These are phyloP conservation scores for Chenopodium berlandieri DNA, from an alignment of 148 eudicot genomes.

Conservation along the genomic window DNA sequence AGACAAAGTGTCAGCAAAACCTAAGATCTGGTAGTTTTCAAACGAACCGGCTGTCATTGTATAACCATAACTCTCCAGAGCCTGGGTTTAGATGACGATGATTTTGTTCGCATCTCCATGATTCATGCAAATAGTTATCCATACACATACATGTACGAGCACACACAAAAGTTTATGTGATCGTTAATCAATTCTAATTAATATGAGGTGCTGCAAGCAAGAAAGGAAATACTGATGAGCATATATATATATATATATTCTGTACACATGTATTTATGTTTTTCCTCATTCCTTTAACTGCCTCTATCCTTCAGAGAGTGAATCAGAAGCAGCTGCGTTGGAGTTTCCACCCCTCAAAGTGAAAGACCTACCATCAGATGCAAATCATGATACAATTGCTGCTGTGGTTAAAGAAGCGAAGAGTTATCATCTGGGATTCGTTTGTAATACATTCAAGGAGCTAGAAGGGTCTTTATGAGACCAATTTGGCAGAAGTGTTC, in stretches of 20 bases:
- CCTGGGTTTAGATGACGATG: too few relatives aligned
- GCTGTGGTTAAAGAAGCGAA: constrained; percentile 31
- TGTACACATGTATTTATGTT: not conserved
- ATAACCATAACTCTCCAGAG: too few relatives aligned
- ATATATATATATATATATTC: not conserved
- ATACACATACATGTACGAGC: not conserved
- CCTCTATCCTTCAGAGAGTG: constrained; percentile 15
- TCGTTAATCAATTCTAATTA: not conserved
- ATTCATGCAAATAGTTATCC: not conserved
- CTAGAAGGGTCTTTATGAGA: constrained; percentile 34
- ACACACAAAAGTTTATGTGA: not conserved
- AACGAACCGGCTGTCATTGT: too few relatives aligned
- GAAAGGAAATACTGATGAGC: not conserved
- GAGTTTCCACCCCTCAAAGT: constrained; percentile 47
- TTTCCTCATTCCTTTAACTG: not conserved
- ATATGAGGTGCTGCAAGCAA: not conserved
- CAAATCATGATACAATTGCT: constrained; percentile 10
- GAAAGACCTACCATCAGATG: constrained; percentile 45
- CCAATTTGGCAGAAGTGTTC: constrained; percentile 19
- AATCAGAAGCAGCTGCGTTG: constrained; percentile 24
- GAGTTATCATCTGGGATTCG: constrained; percentile 28
- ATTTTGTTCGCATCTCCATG: not conserved
- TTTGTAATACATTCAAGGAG: constrained; percentile 46
- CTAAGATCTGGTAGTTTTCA: not conserved
- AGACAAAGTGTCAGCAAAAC: not conserved